A percentile compares a stretch with the other conserved stretches of the same genome.
Evolutionary conservation across 768 basidiomycete genomes (phyloP).

Genomic region (Russula earlei): DNA sequence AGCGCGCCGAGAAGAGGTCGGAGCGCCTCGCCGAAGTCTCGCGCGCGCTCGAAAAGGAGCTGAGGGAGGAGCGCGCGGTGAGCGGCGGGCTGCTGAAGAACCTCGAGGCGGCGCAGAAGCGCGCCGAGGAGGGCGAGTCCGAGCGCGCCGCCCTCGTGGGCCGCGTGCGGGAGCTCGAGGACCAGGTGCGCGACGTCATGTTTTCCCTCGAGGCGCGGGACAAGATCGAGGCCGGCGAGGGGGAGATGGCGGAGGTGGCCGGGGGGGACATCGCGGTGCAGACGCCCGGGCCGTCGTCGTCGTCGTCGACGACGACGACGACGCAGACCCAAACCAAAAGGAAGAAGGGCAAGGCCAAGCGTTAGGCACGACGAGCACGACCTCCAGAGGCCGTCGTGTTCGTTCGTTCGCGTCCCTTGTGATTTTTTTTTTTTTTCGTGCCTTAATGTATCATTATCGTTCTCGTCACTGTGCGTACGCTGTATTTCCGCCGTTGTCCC

Average conservation of each 20-base stretch:
- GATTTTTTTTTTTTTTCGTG: too few relatives aligned
- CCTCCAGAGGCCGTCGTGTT: too few relatives aligned
- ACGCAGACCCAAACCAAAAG: slow-evolving; percentile 32
- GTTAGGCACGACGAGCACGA: background rate
- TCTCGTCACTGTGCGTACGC: background rate
- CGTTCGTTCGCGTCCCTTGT: background rate
- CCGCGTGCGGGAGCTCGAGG: slow-evolving; percentile 71
- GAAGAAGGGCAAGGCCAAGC: slow-evolving; percentile 28
- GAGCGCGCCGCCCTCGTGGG: slow-evolving; percentile 42
- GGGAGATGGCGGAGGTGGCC: slow-evolving; percentile 58
- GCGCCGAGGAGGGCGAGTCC: slow-evolving; percentile 41
- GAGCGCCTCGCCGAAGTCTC: slow-evolving; percentile 57
- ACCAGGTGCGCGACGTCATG: slow-evolving; percentile 90
- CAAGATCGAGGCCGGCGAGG: slow-evolving; percentile 73
- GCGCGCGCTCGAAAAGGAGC: slow-evolving; percentile 60
- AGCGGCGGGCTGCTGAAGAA: slow-evolving; percentile 71
- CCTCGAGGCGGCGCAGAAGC: slow-evolving; percentile 51
- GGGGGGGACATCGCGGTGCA: slow-evolving; percentile 52
- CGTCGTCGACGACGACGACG: too few relatives aligned
- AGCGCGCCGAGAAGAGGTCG: slow-evolving; percentile 49
- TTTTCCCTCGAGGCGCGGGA: slow-evolving; percentile 80
- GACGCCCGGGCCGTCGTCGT: too few relatives aligned
- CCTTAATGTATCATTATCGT: too few relatives aligned
- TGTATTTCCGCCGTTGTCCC: too few relatives aligned
- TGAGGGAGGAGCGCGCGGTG: slow-evolving; percentile 74